Conservation (phyloP, 192 early-diverging fungal genomes). For the Coemansia sp. region DNA sequence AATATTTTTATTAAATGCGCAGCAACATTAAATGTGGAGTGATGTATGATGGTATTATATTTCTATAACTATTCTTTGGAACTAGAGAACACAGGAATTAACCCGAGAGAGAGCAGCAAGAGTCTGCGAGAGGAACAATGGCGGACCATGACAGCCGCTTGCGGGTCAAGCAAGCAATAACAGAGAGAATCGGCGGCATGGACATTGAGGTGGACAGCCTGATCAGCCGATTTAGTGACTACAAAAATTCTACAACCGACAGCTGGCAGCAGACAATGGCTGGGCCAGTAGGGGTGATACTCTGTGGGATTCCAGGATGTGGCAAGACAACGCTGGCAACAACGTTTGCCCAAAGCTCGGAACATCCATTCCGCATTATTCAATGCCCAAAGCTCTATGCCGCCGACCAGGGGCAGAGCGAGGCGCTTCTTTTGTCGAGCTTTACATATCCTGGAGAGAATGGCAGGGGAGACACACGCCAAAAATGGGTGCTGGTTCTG, state of each 20-base stretch:
- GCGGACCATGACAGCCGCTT: not conserved
- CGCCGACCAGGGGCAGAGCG: constrained; percentile 48
- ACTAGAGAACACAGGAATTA: too few relatives aligned
- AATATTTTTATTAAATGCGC: not conserved
- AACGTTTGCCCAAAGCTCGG: constrained; percentile 29
- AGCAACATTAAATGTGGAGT: not conserved
- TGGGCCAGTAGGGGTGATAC: constrained; percentile 31
- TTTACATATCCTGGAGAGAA: constrained; percentile 15
- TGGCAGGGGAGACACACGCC: not conserved
- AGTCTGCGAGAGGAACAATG: not conserved
- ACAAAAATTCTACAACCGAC: not conserved
- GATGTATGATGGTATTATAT: not conserved
- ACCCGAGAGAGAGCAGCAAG: not conserved
- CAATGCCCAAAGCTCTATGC: constrained; percentile 49
- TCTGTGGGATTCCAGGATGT: constrained; percentile 46
- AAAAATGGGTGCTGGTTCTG: constrained; percentile 28
- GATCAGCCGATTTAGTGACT: constrained; percentile 26
- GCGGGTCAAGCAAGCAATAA: constrained; percentile 10
- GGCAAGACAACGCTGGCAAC: constrained; percentile 46
- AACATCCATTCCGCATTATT: constrained; percentile 21
- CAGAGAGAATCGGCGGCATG: constrained; percentile 33
- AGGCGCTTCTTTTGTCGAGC: constrained; percentile 23
- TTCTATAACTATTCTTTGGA: too few relatives aligned
- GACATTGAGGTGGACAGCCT: constrained; percentile 34
- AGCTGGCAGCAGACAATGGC: constrained; percentile 3